phyloP scores from a whole-genome alignment of 345 rosid genomes.

The Citrus medica region DNA sequence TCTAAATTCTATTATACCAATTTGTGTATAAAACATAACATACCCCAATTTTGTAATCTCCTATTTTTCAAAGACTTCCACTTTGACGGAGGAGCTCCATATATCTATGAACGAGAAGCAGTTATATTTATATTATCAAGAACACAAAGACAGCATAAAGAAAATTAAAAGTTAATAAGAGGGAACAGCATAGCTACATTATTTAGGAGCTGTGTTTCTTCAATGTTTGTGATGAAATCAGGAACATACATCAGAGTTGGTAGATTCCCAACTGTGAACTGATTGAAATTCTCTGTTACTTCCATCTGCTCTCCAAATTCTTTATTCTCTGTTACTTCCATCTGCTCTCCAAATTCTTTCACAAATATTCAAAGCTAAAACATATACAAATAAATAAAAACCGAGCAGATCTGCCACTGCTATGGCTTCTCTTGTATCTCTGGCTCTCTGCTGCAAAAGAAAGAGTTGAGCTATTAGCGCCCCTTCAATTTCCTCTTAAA shows the following conservation, averaged over 20 bases:
- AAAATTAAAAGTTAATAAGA: not conserved
- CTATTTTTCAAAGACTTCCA: constrained; percentile 89
- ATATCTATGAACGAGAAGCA: constrained; percentile 34
- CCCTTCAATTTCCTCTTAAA: too few relatives aligned
- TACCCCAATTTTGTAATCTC: constrained; percentile 94
- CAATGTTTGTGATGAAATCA: constrained; percentile 51
- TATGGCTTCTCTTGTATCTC: too few relatives aligned
- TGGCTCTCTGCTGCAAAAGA: too few relatives aligned
- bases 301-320: constrained; percentile 15
- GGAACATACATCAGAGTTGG: constrained; percentile 70
- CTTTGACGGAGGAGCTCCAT: constrained; percentile 65
- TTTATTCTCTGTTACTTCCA: constrained; percentile 23
- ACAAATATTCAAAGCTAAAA: not conserved
- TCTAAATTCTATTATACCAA: not conserved
- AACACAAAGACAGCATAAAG: not conserved
- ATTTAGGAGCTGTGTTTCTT: constrained; percentile 52
- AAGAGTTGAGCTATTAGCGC: too few relatives aligned
- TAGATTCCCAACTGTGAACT: constrained; percentile 51
- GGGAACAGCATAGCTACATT: constrained; percentile 30
- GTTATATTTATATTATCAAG: not conserved
- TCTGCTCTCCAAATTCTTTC: not conserved
- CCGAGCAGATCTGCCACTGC: too few relatives aligned
- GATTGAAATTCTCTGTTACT: constrained; percentile 27
- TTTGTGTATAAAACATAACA: not conserved
- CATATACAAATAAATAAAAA: not conserved